phyloP scores from a whole-genome alignment of 2,329 filamentous ascomycete species.

The Alternaria atra region DNA sequence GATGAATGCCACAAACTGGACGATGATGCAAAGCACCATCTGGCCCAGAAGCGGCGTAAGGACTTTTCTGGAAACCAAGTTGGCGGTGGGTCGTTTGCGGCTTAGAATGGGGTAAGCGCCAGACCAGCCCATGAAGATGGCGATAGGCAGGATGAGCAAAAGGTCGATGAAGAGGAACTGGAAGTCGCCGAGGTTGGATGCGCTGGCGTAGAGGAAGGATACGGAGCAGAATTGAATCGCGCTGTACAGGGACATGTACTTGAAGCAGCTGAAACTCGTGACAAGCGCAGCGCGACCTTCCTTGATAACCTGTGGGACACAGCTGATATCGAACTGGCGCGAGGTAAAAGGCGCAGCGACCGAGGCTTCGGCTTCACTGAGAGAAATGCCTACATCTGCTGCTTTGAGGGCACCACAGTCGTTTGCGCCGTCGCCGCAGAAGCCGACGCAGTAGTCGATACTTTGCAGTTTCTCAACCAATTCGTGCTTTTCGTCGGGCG shows the following conservation, averaged over 20 bases:
- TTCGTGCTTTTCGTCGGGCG: conserved; percentile 97
- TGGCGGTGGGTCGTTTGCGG: conserved; percentile 87
- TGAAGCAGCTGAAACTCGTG: conserved; percentile 99
- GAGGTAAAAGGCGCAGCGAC: conserved; percentile 99
- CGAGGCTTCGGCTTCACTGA: conserved; percentile 96
- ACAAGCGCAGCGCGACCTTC: conserved; percentile 94
- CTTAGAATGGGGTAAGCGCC: conserved; percentile 80
- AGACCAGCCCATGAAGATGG: conserved; percentile 99
- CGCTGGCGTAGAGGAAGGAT: conserved; percentile 93
- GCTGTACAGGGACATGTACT: conserved; percentile 99
- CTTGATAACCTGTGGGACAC: conserved; percentile 89
- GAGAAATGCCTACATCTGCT: conserved; percentile 94
- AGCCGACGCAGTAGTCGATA: conserved; percentile 93
- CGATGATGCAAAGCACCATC: conserved; percentile 79
- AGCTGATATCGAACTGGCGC: conserved; percentile 93
- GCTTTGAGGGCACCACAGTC: conserved; percentile 97
- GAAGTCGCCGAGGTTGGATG: conserved; percentile 95
- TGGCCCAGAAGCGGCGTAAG: conserved; percentile 89
- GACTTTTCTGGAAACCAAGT: conserved; percentile 91
- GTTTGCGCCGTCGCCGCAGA: conserved; percentile 97
- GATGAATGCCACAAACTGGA: conserved; percentile 78
- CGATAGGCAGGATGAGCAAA: conserved; percentile 90
- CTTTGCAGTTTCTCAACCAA: conserved; percentile 96
- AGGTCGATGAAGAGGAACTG: conserved; percentile 98
- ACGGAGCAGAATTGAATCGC: conserved; percentile 99